These are phyloP conservation scores for Zoysia japonica DNA, from an alignment of 176 grass and related monocot genomes.

Conservation along the genomic window DNA sequence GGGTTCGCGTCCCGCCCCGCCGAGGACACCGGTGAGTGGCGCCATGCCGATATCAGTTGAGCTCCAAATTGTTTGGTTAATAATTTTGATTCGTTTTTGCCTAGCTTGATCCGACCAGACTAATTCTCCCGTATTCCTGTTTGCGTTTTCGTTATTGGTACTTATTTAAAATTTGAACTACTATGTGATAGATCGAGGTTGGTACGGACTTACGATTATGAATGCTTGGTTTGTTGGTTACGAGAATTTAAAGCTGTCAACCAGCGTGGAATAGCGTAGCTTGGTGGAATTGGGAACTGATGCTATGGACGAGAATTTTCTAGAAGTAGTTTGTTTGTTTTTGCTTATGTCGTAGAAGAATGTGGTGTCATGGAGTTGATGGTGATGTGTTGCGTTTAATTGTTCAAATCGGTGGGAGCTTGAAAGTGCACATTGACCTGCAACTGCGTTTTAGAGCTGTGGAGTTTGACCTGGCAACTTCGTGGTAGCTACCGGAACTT, in stretches of 20 bases:
- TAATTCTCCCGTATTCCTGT: background rate
- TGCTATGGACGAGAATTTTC: conserved; percentile 14
- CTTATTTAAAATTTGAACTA: conserved; percentile 1
- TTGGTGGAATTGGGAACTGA: conserved; percentile 6
- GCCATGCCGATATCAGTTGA: background rate
- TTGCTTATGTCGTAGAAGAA: background rate
- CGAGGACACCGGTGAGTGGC: conserved; percentile 79
- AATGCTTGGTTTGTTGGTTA: conserved; percentile 3
- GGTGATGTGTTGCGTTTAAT: conserved; percentile 30
- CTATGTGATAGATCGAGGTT: background rate
- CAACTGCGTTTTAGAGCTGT: conserved; percentile 34
- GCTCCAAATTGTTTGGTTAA: background rate
- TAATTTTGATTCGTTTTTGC: conserved; percentile 20
- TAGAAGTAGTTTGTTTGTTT: background rate
- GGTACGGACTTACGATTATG: background rate
- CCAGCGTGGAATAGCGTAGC: conserved; percentile 7
- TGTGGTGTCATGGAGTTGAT: conserved; percentile 7
- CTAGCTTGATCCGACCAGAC: background rate
- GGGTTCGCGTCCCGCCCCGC: conserved; percentile 61
- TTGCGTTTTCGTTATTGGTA: background rate
- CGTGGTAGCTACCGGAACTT: conserved; percentile 26
- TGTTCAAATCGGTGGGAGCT: conserved; percentile 4
- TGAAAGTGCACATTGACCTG: conserved; percentile 25
- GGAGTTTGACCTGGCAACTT: conserved; percentile 39
- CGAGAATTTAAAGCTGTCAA: conserved; percentile 10